Percentiles rank a stretch among this genome's conserved stretches.
Conservation (phyloP, 73 alveolate genomes). For the Halteria grandinella region DNA sequence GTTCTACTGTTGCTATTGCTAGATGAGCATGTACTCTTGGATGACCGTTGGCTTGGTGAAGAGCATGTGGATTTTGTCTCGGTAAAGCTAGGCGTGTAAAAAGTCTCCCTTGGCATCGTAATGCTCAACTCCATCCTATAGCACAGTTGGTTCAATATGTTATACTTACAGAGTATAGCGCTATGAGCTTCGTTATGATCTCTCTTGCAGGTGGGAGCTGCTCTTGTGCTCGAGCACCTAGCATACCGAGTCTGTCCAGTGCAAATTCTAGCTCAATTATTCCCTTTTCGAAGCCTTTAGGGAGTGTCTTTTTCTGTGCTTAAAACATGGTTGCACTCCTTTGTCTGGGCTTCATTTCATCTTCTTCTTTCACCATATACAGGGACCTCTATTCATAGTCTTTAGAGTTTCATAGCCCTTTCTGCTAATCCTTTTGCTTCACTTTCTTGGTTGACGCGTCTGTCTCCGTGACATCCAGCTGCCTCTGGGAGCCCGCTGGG, state of each 20-base stretch:
- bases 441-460: neutral
- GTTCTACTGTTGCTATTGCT: neutral
- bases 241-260: slow-evolving; percentile 7
- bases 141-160: neutral
- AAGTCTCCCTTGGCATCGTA: slow-evolving; percentile 37
- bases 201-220: no score
- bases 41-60: slow-evolving; percentile 39
- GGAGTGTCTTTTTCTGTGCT: neutral
- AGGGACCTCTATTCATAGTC: neutral
- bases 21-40: slow-evolving; percentile 39
- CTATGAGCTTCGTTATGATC: slow-evolving; percentile 21
- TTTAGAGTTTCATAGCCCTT: neutral
- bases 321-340: neutral
- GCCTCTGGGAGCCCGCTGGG: neutral
- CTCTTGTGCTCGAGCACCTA: no score
- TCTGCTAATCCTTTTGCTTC: neutral
- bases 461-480: neutral
- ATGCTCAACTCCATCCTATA: slow-evolving; percentile 48
- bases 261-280: slow-evolving; percentile 28
- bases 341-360: neutral
- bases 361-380: neutral
- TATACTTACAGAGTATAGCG: slow-evolving; percentile 31
- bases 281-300: slow-evolving; percentile 28
- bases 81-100: neutral
- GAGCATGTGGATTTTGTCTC: slow-evolving; percentile 35